phyloP scores from a whole-genome alignment of 768 basidiomycete genomes.

The Lentinula edodes region DNA sequence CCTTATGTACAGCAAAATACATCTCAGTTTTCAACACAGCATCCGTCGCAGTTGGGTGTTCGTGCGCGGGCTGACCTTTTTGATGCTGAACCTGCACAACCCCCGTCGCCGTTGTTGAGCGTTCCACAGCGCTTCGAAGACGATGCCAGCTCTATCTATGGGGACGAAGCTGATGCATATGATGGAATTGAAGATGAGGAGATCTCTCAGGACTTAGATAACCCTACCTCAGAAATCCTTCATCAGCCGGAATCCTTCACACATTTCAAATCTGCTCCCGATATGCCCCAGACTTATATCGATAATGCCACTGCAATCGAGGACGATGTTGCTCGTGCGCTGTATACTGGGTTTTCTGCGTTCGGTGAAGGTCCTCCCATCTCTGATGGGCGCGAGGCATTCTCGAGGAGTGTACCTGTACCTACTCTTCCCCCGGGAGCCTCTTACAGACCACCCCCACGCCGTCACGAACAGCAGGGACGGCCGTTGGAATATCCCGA shows the following conservation, averaged over 20 bases:
- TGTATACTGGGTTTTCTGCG: background rate
- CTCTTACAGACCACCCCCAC: background rate
- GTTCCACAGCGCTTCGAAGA: background rate
- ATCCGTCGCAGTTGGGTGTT: background rate
- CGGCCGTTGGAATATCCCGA: background rate
- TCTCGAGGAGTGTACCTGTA: background rate
- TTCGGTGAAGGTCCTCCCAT: background rate
- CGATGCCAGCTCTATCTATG: background rate
- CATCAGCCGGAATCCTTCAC: background rate
- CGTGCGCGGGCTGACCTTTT: background rate
- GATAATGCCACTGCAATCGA: background rate
- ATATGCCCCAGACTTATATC: background rate
- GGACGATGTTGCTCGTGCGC: background rate
- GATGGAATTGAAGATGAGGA: slow-evolving; percentile 3
- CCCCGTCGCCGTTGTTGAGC: background rate
- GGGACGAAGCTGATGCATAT: slow-evolving; percentile 1
- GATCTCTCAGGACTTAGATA: background rate
- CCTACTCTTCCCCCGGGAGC: background rate
- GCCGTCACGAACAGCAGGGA: background rate
- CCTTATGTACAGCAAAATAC: background rate
- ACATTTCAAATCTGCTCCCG: background rate
- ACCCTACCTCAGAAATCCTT: background rate
- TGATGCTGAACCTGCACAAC: background rate
- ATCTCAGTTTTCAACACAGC: background rate
- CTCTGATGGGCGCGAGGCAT: background rate